A percentile compares a stretch with the other conserved stretches of the same genome.
These are phyloP conservation scores for Teunomyces stri DNA, from an alignment of 805 yeast species.

Conservation along the genomic window DNA sequence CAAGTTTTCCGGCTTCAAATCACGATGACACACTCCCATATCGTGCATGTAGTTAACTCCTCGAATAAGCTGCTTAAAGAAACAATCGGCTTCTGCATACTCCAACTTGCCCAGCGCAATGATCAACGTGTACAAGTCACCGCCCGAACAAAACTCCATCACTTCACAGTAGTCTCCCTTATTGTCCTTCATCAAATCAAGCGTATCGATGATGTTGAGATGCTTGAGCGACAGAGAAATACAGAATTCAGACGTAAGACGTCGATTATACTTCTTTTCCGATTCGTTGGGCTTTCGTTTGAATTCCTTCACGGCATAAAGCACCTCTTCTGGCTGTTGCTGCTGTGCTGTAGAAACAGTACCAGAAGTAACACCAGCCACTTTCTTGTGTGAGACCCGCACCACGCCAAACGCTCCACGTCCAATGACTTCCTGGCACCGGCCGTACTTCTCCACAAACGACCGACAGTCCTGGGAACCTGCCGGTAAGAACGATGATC, in stretches of 20 bases:
- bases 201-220: conserved; percentile 70
- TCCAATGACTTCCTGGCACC: conserved; percentile 93
- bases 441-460: conserved; percentile 86
- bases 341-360: neutral
- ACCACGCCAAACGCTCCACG: conserved; percentile 94
- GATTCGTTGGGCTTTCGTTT: conserved; percentile 58
- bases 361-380: conserved; percentile 6
- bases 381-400: conserved; percentile 75
- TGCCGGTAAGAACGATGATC: neutral
- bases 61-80: conserved; percentile 77
- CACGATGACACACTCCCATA: conserved; percentile 88
- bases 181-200: conserved; percentile 76
- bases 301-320: conserved; percentile 89
- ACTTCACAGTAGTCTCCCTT: conserved; percentile 83
- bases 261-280: conserved; percentile 63
- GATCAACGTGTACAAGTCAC: conserved; percentile 73
- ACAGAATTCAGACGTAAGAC: conserved; percentile 80
- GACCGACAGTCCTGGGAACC: conserved; percentile 43
- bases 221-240: conserved; percentile 78
- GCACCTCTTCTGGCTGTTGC: conserved; percentile 32
- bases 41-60: conserved; percentile 88
- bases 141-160: conserved; percentile 83
- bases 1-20: conserved; percentile 84
- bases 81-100: conserved; percentile 84
- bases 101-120: conserved; percentile 77